These are phyloP conservation scores for Oryza longistaminata DNA, from an alignment of 176 grass and related monocot species.

Conservation along the genomic window DNA sequence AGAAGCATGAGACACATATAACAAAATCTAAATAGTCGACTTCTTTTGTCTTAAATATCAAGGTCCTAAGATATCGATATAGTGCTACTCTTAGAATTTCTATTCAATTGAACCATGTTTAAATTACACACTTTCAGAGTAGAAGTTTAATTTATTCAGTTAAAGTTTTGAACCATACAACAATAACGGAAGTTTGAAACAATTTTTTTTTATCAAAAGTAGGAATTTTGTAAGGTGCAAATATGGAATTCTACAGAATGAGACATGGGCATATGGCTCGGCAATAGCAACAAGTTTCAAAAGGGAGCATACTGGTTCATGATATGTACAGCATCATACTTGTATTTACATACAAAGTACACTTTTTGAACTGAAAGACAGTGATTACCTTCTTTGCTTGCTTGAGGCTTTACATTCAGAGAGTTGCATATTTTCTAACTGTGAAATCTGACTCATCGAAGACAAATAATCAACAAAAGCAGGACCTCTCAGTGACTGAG, in stretches of 20 bases:
- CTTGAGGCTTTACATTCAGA: constrained; percentile 46
- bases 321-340: background rate
- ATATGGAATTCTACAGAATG: constrained; percentile 8
- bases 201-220: background rate
- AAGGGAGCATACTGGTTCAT: background rate
- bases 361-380: background rate
- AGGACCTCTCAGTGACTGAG: constrained; percentile 63
- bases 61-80: background rate
- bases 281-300: background rate
- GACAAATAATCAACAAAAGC: constrained; percentile 84
- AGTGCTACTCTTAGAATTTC: background rate
- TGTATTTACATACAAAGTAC: background rate
- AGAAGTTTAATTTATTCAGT: background rate
- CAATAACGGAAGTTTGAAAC: background rate
- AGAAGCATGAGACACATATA: background rate
- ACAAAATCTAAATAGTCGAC: background rate
- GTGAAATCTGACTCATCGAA: constrained; percentile 70
- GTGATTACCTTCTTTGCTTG: constrained; percentile 57
- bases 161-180: constrained; percentile 3
- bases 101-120: background rate
- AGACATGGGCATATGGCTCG: background rate
- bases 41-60: background rate
- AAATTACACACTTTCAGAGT: background rate
- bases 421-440: constrained; percentile 64
- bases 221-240: background rate